Conservation (phyloP, 352 stramenopile genomes). For the Pythium dissimile region DNA sequence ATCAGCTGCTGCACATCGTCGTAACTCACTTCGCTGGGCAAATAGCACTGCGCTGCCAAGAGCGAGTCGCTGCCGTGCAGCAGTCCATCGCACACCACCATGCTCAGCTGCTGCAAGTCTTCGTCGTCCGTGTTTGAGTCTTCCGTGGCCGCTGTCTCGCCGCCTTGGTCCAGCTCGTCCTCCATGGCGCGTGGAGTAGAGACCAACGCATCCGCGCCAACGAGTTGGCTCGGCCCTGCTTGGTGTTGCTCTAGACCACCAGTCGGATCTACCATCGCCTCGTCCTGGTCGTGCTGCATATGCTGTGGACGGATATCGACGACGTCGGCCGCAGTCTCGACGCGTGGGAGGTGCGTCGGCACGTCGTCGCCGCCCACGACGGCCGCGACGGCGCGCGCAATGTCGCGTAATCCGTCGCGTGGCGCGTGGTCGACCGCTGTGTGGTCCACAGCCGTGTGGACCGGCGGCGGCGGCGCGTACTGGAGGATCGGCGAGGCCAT, state of each 20-base stretch:
- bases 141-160: constrained; percentile 33
- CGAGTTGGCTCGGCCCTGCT: no score
- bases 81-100: constrained; percentile 45
- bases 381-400: constrained; percentile 1
- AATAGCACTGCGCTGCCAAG: constrained; percentile 13
- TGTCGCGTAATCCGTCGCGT: neutral
- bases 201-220: no score
- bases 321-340: neutral
- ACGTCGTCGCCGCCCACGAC: constrained; percentile 26
- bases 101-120: constrained; percentile 65
- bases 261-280: no score
- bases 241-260: neutral
- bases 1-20: constrained; percentile 56
- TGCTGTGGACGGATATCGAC: neutral
- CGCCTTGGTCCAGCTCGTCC: constrained; percentile 5
- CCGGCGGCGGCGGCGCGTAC: constrained; percentile 1
- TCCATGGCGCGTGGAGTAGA: no score
- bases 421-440: neutral
- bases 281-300: neutral
- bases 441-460: neutral
- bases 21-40: constrained; percentile 46
- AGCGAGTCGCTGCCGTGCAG: constrained; percentile 25
- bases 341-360: constrained; percentile 19
- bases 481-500: constrained; percentile 21
- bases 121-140: constrained; percentile 79